Evolutionary conservation across 768 basidiomycete genomes (phyloP).

Genomic region (Leccinum variicolor): DNA sequence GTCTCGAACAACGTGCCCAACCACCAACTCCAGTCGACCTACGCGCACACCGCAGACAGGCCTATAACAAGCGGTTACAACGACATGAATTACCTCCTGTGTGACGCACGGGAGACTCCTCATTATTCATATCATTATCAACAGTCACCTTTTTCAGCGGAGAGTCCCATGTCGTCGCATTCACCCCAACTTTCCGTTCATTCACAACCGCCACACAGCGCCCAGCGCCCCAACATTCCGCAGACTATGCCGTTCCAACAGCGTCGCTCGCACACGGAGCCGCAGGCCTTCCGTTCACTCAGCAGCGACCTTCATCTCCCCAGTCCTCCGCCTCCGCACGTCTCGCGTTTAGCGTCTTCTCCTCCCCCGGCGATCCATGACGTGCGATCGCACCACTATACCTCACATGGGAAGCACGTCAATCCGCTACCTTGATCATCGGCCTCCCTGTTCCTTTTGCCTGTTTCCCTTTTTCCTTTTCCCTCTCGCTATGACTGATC

Average conservation of each 20-base stretch:
- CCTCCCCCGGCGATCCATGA: constrained; percentile 36
- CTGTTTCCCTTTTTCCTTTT: constrained; percentile 15
- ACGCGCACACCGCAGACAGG: constrained; percentile 50
- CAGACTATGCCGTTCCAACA: constrained; percentile 51
- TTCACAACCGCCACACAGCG: constrained; percentile 29
- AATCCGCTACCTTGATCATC: constrained; percentile 43
- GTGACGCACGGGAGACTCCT: constrained; percentile 45
- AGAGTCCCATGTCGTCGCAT: constrained; percentile 40
- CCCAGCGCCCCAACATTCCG: constrained; percentile 38
- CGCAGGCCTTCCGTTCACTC: constrained; percentile 48
- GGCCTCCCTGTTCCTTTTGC: constrained; percentile 13
- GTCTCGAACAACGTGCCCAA: constrained; percentile 42
- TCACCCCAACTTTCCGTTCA: constrained; percentile 41
- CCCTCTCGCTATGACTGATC: constrained; percentile 18
- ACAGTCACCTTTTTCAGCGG: constrained; percentile 44
- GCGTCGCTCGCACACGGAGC: constrained; percentile 56
- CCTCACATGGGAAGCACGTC: constrained; percentile 45
- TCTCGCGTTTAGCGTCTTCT: constrained; percentile 43
- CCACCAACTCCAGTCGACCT: constrained; percentile 35
- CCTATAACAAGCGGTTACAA: constrained; percentile 45
- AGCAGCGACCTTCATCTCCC: constrained; percentile 50
- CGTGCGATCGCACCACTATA: constrained; percentile 36
- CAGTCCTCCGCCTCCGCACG: constrained; percentile 40
- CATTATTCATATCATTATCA: constrained; percentile 55
- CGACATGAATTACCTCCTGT: constrained; percentile 42